Percentiles rank a stretch among this genome's conserved stretches.
phyloP scores from a whole-genome alignment of 306 rosid genomes.

The Clitoria ternatea region DNA sequence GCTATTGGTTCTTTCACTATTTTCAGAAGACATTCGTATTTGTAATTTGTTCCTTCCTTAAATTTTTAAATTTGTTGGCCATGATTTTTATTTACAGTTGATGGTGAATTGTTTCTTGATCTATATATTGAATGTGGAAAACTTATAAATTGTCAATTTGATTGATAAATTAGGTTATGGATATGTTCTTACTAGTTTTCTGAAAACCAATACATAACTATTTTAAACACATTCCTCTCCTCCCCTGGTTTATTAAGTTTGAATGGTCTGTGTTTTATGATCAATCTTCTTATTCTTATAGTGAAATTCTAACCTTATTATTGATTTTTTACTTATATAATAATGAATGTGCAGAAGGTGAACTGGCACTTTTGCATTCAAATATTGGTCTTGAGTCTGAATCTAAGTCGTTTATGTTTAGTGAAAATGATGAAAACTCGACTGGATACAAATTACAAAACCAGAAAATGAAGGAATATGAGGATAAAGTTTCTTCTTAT shows the following conservation, averaged over 20 bases:
- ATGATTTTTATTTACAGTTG: not conserved
- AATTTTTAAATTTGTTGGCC: not conserved
- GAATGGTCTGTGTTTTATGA: not conserved
- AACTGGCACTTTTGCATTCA: slow-evolving; percentile 43
- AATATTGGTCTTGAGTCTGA: slow-evolving; percentile 39
- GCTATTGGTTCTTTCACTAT: slow-evolving; percentile 1
- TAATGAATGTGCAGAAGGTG: slow-evolving; percentile 59
- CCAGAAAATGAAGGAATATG: slow-evolving; percentile 39
- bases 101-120: not conserved
- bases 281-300: not conserved
- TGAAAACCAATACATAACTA: not conserved
- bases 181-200: not conserved
- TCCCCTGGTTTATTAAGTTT: not conserved
- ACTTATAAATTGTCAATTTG: not conserved
- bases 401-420: slow-evolving; percentile 44
- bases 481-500: slow-evolving; percentile 22
- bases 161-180: not conserved
- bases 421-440: slow-evolving; percentile 31
- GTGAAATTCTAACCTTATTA: not conserved
- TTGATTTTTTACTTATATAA: slow-evolving; percentile 17
- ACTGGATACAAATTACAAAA: slow-evolving; percentile 35
- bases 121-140: not conserved
- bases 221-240: not conserved
- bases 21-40: not conserved
- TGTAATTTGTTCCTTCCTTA: not conserved